Conservation (phyloP, 2,329 filamentous ascomycete species). For the Trichoderma sp. region DNA sequence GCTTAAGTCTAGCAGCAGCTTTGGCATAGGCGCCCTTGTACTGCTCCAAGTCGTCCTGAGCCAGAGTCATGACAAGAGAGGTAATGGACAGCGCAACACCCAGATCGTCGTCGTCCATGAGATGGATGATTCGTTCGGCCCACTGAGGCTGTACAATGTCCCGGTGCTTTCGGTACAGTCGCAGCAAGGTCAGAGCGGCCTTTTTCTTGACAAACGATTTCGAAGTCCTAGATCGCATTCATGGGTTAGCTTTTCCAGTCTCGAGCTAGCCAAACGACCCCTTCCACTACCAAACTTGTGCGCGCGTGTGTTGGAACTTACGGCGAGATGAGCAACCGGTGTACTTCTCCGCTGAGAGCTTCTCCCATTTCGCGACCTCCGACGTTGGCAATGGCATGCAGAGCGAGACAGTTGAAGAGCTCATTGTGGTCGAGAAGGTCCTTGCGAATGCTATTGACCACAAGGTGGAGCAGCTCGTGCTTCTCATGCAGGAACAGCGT, state of each 20-base stretch:
- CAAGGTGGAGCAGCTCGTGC: constrained; percentile 91
- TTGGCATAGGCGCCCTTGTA: constrained; percentile 95
- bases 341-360: constrained; percentile 85
- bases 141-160: constrained; percentile 94
- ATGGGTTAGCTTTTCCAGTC: constrained; percentile 2
- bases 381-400: constrained; percentile 97
- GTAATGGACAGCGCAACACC: constrained; percentile 94
- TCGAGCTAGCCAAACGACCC: not conserved
- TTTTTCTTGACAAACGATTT: constrained; percentile 99
- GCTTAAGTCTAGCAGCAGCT: constrained; percentile 83
- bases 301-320: constrained; percentile 46
- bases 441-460: constrained; percentile 98
- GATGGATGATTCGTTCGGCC: constrained; percentile 96
- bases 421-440: constrained; percentile 94
- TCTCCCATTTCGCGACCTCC: constrained; percentile 97
- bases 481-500: constrained; percentile 96
- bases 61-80: constrained; percentile 89
- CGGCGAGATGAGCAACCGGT: constrained; percentile 91
- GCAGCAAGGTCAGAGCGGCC: constrained; percentile 86
- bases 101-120: constrained; percentile 95
- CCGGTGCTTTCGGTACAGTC: constrained; percentile 90
- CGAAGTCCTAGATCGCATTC: constrained; percentile 50
- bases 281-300: not conserved
- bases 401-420: constrained; percentile 91
- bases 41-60: constrained; percentile 89